phyloP scores from a whole-genome alignment of 352 stramenopile genomes.

The Globisporangium emineosum region DNA sequence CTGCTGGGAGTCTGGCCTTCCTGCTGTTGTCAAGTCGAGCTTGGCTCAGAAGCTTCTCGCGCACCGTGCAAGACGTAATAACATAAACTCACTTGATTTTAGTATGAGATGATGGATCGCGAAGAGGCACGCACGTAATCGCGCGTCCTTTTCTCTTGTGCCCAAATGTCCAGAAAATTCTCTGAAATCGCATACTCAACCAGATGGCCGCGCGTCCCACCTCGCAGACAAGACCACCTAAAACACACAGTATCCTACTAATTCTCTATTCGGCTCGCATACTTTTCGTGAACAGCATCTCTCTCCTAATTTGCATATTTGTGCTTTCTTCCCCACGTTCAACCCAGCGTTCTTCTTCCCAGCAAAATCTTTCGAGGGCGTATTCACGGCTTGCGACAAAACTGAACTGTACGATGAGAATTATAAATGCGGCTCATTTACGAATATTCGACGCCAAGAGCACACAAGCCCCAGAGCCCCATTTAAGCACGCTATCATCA shows the following conservation, averaged over 20 bases:
- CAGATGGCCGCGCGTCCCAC: constrained; percentile 5
- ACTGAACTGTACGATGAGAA: not conserved
- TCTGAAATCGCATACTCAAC: constrained; percentile 1
- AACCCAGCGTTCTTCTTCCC: not conserved
- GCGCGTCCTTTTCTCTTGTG: not conserved
- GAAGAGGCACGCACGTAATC: constrained; percentile 8
- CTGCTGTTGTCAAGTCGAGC: not conserved
- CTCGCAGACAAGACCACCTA: not conserved
- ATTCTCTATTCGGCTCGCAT: not conserved
- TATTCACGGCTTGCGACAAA: constrained; percentile 9
- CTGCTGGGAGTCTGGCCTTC: not conserved
- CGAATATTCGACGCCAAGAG: constrained; percentile 6
- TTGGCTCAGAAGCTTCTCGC: not conserved
- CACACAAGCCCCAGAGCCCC: not conserved
- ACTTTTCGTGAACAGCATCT: not conserved
- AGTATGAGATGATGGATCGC: not conserved
- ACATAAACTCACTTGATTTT: not conserved
- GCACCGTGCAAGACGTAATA: not conserved
- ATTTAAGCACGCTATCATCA: not conserved
- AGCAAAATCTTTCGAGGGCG: constrained; percentile 3
- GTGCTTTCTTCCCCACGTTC: not conserved
- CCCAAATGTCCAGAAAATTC: not conserved
- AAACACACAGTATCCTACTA: not conserved
- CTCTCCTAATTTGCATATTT: not conserved
- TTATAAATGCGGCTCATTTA: not conserved